Evolutionary conservation across 2,329 filamentous ascomycete genomes (phyloP).

Genomic region (Botryotinia calthae): DNA sequence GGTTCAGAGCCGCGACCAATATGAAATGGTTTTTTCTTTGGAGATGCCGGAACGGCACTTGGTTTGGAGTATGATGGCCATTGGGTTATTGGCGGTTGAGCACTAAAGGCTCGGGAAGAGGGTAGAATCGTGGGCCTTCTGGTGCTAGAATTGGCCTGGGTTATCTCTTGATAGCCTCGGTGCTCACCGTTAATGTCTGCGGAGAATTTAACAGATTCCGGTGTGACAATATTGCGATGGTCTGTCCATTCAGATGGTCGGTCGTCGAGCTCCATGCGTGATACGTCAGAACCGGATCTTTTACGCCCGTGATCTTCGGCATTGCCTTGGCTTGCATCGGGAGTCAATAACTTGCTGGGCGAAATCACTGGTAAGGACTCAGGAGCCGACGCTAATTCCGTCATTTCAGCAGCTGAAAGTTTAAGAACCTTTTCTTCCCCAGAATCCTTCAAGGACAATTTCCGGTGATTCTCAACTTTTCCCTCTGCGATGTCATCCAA

Average conservation of each 20-base stretch:
- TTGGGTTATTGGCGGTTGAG: constrained; percentile 27
- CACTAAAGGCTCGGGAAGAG: constrained; percentile 34
- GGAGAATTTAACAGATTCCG: constrained; percentile 23
- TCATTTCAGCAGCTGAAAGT: constrained; percentile 57
- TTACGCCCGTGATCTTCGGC: constrained; percentile 29
- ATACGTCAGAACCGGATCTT: constrained; percentile 26
- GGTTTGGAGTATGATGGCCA: constrained; percentile 31
- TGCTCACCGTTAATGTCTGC: constrained; percentile 25
- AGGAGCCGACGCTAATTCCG: constrained; percentile 54
- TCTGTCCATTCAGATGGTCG: constrained; percentile 7
- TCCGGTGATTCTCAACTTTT: constrained; percentile 29
- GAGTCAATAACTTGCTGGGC: constrained; percentile 35
- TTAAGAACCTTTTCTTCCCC: constrained; percentile 46
- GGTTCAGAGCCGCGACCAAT: constrained; percentile 32
- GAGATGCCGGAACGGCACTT: constrained; percentile 29
- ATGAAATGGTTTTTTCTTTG: constrained; percentile 31
- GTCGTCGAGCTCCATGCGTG: constrained; percentile 24
- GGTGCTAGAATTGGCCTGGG: constrained; percentile 21
- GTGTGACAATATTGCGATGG: constrained; percentile 22
- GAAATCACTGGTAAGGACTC: constrained; percentile 57
- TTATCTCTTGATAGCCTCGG: constrained; percentile 23
- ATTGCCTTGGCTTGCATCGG: constrained; percentile 38
- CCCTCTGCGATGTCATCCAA: constrained; percentile 37
- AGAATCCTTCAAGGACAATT: constrained; percentile 28
- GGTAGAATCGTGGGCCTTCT: constrained; percentile 33